phyloP scores from a whole-genome alignment of 2,329 filamentous ascomycete genomes.

The Clarireedia sp. region DNA sequence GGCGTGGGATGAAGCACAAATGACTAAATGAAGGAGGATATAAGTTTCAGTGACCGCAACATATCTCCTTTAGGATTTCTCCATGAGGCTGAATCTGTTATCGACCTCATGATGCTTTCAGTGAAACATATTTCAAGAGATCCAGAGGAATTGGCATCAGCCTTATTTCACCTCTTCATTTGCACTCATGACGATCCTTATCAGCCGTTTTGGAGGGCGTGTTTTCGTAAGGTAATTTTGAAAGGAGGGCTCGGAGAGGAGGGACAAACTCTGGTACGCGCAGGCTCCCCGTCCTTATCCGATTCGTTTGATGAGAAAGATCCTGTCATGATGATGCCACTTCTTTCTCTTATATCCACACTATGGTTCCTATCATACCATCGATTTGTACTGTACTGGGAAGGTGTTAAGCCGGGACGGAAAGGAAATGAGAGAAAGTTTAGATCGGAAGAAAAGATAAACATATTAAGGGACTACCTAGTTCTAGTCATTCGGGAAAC shows the following conservation, averaged over 20 bases:
- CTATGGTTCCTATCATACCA: neutral
- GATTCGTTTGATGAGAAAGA: neutral
- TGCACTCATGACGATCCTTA: neutral
- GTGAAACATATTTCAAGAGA: constrained; percentile 1
- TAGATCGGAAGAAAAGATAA: neutral
- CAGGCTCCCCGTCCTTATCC: neutral
- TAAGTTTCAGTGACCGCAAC: neutral
- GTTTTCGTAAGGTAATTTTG: neutral
- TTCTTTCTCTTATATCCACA: neutral
- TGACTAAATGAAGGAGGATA: neutral
- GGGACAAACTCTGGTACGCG: neutral
- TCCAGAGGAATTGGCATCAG: neutral
- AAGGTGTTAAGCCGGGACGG: neutral
- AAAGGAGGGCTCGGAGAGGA: neutral
- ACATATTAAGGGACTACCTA: neutral
- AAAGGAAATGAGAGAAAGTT: neutral
- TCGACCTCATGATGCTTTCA: neutral
- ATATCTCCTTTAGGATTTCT: neutral
- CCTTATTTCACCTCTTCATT: neutral
- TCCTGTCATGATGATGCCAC: neutral
- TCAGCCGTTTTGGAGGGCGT: neutral
- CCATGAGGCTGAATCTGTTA: constrained; percentile 5
- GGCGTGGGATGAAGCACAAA: neutral
- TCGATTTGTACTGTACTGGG: neutral
- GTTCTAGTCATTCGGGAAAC: neutral